phyloP scores from a whole-genome alignment of 495 filamentous ascomycete genomes.

The Pyrenula aspistea region DNA sequence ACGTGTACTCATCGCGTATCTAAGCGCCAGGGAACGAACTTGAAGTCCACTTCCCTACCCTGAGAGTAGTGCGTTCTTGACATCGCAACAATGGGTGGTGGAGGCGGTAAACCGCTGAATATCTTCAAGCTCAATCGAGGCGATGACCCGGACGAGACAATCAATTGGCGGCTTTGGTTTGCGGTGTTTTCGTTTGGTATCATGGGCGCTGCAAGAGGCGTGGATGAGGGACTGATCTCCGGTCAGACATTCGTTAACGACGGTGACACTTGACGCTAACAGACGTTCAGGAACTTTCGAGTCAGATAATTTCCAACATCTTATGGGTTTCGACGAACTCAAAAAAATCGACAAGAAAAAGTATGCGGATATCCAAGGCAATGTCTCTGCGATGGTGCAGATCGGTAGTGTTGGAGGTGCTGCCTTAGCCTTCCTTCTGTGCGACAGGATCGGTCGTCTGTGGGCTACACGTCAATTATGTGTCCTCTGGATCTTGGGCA shows the following conservation, averaged over 20 bases:
- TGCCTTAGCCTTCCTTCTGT: conserved; percentile 52
- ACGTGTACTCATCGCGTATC: no score
- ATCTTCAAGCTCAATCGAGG: conserved; percentile 46
- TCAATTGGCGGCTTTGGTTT: conserved; percentile 57
- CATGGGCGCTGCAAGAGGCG: conserved; percentile 50
- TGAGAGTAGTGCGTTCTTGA: not conserved
- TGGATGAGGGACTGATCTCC: conserved; percentile 65
- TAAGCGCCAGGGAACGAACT: no score
- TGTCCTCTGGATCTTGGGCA: conserved; percentile 53
- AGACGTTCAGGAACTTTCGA: conserved; percentile 36
- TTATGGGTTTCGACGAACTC: conserved; percentile 40
- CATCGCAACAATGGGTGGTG: conserved; percentile 7
- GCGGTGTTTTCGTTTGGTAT: conserved; percentile 56
- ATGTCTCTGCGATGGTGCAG: conserved; percentile 64
- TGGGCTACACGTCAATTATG: conserved; percentile 60
- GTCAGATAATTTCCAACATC: conserved; percentile 46
- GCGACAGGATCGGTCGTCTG: conserved; percentile 55
- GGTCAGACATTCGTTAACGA: conserved; percentile 19
- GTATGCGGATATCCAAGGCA: conserved; percentile 49
- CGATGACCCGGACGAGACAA: conserved; percentile 42
- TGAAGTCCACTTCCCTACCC: no score
- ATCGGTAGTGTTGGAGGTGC: conserved; percentile 55
- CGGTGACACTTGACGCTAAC: not conserved
- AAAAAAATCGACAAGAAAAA: conserved; percentile 27
- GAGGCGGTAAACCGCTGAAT: conserved; percentile 53